Conservation (phyloP, 371 early-diverging fungal genomes). For the Apophysomyces ossiformis region DNA sequence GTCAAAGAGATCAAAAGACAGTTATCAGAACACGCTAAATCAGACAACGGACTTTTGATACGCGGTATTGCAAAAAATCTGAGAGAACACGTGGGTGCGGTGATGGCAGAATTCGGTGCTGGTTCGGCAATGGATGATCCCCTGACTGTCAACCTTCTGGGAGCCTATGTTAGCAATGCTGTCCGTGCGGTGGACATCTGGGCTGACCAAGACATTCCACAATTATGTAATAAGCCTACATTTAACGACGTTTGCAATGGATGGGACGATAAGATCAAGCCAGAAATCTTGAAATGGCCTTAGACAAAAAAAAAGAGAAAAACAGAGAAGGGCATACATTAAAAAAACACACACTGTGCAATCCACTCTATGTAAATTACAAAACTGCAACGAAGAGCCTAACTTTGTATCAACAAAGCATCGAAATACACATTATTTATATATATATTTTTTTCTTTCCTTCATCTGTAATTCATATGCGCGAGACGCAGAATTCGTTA, state of each 20-base stretch:
- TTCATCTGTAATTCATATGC: too few relatives aligned
- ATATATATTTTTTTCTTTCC: too few relatives aligned
- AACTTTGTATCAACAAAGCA: not conserved
- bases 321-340: too few relatives aligned
- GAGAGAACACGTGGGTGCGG: conserved; percentile 32
- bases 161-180: conserved; percentile 32
- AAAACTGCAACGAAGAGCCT: not conserved
- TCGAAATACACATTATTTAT: too few relatives aligned
- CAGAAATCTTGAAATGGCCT: conserved; percentile 52
- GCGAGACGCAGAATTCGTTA: too few relatives aligned
- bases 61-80: conserved; percentile 35
- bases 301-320: conserved; percentile 21
- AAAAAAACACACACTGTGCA: too few relatives aligned
- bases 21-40: conserved; percentile 36
- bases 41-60: conserved; percentile 43
- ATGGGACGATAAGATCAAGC: conserved; percentile 49
- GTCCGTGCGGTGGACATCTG: conserved; percentile 38
- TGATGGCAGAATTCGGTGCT: conserved; percentile 40
- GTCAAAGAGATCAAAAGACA: conserved; percentile 40
- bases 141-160: conserved; percentile 25
- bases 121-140: conserved; percentile 40
- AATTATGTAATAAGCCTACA: conserved; percentile 37
- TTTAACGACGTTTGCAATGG: conserved; percentile 42
- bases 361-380: not conserved
- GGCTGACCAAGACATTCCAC: conserved; percentile 35